Evolutionary conservation across 495 filamentous ascomycete species (phyloP), one percentile per base, ranked within the genome.

Genomic region (Trichocladium antarcticum): DNA sequence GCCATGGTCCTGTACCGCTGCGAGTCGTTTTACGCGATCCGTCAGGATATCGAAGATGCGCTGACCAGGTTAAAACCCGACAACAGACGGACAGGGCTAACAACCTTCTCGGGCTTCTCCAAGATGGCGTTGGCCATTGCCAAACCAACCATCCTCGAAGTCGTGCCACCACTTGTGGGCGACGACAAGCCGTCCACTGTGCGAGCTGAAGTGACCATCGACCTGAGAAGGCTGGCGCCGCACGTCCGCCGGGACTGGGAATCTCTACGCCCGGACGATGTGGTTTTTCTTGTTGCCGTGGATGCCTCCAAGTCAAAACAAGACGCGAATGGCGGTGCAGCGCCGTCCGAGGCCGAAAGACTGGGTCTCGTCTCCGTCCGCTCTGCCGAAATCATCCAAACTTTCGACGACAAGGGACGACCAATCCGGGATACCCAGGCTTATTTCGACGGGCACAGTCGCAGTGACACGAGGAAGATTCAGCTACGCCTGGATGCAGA

Each of bases 1-100:
- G 85, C 90, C 12, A 84, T 97, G 56, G 74, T 92, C 20, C 75
- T 97, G 3, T 86, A 95, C 60, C 79, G 92, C 19, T 87, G 81
- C 53, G 92, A 99, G 64, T 78, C 92, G 3, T 97, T 96, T 60
- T 97, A 89, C 68, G 87, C 87, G 46, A 90, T 99, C 47, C 78
- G 89, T 24, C 89, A 86, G 57, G 84, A 96, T 54, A 81, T 99
- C 54, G 87, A 95, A 59, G 79, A 84, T 29, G 73, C 80, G 27
- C 64, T 96, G 42, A 84, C 87, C 59, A 79, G 87, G 38, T 65
- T 99, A 51, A 80, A 81, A 57, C 89, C 92, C 2, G 79, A 82
- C 48, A 61, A 70, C 9, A 74, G 67, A 27, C 75, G 77, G 14
- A 69, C 77, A 47, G 82, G 80, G 27, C 75, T 77, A 44, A 78